Evolutionary conservation across 495 filamentous ascomycete species (phyloP), one percentile per base, ranked within the genome.

Genomic region (Clavariopsis aquatica): DNA sequence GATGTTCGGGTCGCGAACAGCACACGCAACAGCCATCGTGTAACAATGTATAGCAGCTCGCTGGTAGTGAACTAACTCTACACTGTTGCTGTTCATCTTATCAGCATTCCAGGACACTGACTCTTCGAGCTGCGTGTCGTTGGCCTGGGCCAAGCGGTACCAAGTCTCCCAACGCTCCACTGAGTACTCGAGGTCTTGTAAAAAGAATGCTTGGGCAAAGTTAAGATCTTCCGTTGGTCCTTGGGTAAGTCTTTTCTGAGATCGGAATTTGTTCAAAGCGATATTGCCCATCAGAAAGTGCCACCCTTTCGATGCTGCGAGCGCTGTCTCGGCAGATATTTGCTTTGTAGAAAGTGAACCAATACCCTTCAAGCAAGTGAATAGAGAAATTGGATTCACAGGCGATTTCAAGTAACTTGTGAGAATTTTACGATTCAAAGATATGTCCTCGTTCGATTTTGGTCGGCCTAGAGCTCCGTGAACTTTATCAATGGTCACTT

Each of bases 101-200:
- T 99, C 95, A 3, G 94, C 89, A n/a, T 86, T 87, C 94, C 95
- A 98, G 6, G 92, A 87, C 12, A 95, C 89, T 1, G 88, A 84
- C 71, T 99, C 95, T 61, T 99, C 95, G 49, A 98, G 75, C 71
- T 95, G 90, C 24, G 87, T 85, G 72, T 98, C 94, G 72, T 93
- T 95, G 23, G 89, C 89, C 68, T 99, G 94, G 12, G 88, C 94
- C 6, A 97, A 81, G 51, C 94, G 86, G 74, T 93, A 97, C 95
- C 94, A 99, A 0, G 93, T 87, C 73, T 98, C 93, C 94, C 94
- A 99, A 51, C 87, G 85, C 27, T 93, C 88, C 1, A 85, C 84
- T 17, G 85, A 89, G 72, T 92, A 91, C 66, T 96, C 89, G 1
- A 99, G 77, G 68, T 98, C 93, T 62, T 92, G 85, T 57, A 87